Evolutionary conservation across 2,329 filamentous ascomycete genomes (phyloP).

Genomic region (Huntiella abstrusa): DNA sequence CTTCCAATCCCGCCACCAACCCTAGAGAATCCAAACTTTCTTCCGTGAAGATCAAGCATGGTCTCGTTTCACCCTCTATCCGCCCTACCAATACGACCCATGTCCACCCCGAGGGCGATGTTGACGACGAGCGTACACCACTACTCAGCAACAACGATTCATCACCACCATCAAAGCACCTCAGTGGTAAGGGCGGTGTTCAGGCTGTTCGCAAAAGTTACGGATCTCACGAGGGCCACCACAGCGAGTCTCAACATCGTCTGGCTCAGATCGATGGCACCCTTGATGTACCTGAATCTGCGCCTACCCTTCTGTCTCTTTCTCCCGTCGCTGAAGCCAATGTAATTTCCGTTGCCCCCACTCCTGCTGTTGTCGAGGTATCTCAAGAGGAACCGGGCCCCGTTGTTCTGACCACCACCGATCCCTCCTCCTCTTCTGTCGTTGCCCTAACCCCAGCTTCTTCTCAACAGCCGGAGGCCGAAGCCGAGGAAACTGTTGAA

Average conservation of each 20-base stretch:
- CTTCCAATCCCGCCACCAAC: conserved; percentile 46
- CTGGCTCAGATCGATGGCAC: background rate
- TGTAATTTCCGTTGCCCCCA: background rate
- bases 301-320: background rate
- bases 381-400: too few relatives aligned
- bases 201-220: conserved; percentile 9
- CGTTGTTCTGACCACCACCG: too few relatives aligned
- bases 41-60: conserved; percentile 48
- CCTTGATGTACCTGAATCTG: background rate
- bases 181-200: conserved; percentile 14
- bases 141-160: conserved; percentile 13
- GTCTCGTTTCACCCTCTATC: conserved; percentile 15
- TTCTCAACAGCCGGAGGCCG: background rate
- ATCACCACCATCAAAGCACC: background rate
- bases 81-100: background rate
- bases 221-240: background rate
- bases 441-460: too few relatives aligned
- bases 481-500: background rate
- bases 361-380: background rate
- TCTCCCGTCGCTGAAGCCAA: conserved; percentile 1
- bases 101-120: conserved; percentile 2
- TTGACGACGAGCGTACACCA: conserved; percentile 17
- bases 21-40: conserved; percentile 42
- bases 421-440: too few relatives aligned
- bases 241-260: conserved; percentile 2